Evolutionary conservation across 257 asterid species (phyloP).

Genomic region (Paulownia fortunei): DNA sequence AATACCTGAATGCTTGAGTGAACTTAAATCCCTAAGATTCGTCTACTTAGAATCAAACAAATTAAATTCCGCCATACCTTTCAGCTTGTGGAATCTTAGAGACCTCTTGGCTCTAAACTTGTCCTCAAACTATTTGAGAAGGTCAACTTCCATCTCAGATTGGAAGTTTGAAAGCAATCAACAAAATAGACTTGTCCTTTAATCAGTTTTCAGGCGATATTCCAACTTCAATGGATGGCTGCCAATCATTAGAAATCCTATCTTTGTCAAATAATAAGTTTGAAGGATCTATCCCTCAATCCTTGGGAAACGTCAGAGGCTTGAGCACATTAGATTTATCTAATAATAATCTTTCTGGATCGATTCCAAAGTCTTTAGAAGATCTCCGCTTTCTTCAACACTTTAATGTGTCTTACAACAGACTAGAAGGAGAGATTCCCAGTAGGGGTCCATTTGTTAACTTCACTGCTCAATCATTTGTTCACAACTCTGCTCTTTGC

Average conservation of each 20-base stretch:
- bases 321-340: constrained; percentile 31
- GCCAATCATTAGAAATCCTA: neutral
- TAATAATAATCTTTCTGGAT: constrained; percentile 28
- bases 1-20: constrained; percentile 43
- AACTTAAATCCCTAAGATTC: constrained; percentile 20
- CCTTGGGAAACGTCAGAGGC: constrained; percentile 26
- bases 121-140: no score
- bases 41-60: constrained; percentile 28
- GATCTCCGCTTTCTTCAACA: constrained; percentile 12
- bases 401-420: constrained; percentile 41
- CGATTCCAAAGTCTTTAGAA: constrained; percentile 36
- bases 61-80: constrained; percentile 39
- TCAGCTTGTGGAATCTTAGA: constrained; percentile 33
- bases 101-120: constrained; percentile 28
- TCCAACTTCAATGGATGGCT: constrained; percentile 30
- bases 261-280: constrained; percentile 34
- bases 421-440: constrained; percentile 40
- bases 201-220: constrained; percentile 35
- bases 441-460: constrained; percentile 28
- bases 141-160: no score
- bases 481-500: constrained; percentile 33
- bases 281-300: constrained; percentile 37
- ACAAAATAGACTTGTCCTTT: constrained; percentile 12
- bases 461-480: constrained; percentile 38
- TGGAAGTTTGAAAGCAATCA: neutral